Conservation (phyloP, 2,329 filamentous ascomycete species). For the Curvularia sp. region DNA sequence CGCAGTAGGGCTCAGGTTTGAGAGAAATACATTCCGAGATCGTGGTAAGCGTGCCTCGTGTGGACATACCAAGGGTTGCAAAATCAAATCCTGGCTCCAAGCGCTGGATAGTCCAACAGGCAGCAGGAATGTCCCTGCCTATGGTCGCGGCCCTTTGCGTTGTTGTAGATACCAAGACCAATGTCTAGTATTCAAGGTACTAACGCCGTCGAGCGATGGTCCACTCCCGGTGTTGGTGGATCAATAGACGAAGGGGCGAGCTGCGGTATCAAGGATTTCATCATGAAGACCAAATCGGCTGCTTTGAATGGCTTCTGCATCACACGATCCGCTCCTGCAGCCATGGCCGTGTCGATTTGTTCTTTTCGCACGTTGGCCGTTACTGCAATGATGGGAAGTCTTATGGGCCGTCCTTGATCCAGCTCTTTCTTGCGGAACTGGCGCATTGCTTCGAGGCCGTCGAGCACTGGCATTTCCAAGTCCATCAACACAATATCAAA, state of each 20-base stretch:
- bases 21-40: background rate
- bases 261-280: conserved; percentile 42
- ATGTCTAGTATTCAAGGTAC: conserved; percentile 31
- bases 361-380: conserved; percentile 49
- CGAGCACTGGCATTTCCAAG: conserved; percentile 64
- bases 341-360: conserved; percentile 45
- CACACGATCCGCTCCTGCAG: conserved; percentile 46
- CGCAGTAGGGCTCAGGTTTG: background rate
- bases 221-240: conserved; percentile 25
- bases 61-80: background rate
- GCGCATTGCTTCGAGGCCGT: conserved; percentile 52
- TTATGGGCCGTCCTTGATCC: conserved; percentile 25
- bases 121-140: background rate
- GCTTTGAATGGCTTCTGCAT: conserved; percentile 50
- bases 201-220: conserved; percentile 19
- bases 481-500: conserved; percentile 55
- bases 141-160: background rate
- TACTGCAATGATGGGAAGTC: conserved; percentile 48
- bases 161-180: background rate
- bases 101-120: background rate
- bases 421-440: conserved; percentile 55
- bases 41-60: background rate
- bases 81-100: background rate
- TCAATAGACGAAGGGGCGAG: conserved; percentile 26
- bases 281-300: conserved; percentile 44